A percentile compares a stretch with the other conserved stretches of the same genome.
Evolutionary conservation across 2,329 filamentous ascomycete genomes (phyloP).

Genomic region (Blastomyces parvus): DNA sequence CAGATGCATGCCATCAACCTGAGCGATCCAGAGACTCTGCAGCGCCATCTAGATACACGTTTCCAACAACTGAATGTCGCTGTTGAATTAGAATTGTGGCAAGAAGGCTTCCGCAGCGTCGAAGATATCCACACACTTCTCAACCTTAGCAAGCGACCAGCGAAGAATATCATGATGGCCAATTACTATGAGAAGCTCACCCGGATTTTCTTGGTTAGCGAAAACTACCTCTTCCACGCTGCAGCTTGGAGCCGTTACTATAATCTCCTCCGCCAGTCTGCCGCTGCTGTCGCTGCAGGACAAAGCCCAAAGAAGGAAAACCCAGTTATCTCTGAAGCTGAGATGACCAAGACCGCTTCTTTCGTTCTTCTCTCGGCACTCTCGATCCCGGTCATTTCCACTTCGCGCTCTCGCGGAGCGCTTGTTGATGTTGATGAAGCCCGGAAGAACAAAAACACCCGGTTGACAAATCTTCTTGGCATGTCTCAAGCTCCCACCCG

Average conservation of each 20-base stretch:
- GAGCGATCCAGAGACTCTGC: conserved; percentile 91
- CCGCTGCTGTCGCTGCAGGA: conserved; percentile 69
- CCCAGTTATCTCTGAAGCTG: conserved; percentile 75
- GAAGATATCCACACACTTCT: conserved; percentile 98
- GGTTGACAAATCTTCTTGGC: conserved; percentile 87
- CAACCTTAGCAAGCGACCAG: conserved; percentile 92
- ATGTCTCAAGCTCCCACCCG: conserved; percentile 86
- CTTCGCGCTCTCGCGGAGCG: conserved; percentile 85
- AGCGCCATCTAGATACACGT: conserved; percentile 93
- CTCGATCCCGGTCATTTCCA: conserved; percentile 99
- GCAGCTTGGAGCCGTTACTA: conserved; percentile 97
- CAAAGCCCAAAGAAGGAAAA: conserved; percentile 92
- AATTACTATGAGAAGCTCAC: conserved; percentile 99
- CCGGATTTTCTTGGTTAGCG: conserved; percentile 94
- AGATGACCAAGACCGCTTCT: conserved; percentile 87
- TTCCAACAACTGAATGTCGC: conserved; percentile 98
- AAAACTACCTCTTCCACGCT: conserved; percentile 99
- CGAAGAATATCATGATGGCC: conserved; percentile 99
- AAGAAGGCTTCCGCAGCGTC: conserved; percentile 97
- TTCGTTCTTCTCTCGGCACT: conserved; percentile 92
- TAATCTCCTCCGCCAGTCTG: conserved; percentile 86
- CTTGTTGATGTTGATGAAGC: conserved; percentile 95
- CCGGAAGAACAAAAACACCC: conserved; percentile 97
- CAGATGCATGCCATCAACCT: conserved; percentile 99
- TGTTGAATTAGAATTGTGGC: conserved; percentile 95